These are phyloP conservation scores for Tephrocybe rancida DNA, from an alignment of 768 basidiomycete species.

Conservation along the genomic window DNA sequence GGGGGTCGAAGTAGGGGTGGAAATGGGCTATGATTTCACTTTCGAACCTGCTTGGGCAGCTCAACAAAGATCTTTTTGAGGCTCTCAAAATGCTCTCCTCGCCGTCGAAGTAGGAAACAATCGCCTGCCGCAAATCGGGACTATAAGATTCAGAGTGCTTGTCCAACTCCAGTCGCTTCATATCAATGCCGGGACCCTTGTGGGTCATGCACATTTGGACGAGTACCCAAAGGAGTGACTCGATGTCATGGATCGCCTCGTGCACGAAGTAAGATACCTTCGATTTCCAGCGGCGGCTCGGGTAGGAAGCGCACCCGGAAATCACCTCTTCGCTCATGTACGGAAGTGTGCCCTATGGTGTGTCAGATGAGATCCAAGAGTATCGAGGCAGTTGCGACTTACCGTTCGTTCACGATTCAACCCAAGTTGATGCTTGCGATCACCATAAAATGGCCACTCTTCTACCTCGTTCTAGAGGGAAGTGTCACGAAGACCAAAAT, in stretches of 20 bases:
- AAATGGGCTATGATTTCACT: neutral
- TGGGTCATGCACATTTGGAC: no score
- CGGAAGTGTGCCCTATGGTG: neutral
- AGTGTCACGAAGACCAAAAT: no score
- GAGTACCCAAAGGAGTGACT: conserved; percentile 26
- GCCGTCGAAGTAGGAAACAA: neutral
- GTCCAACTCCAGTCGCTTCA: neutral
- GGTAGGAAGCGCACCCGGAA: neutral
- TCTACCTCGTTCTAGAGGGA: no score
- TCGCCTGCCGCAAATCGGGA: neutral
- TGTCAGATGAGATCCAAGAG: no score
- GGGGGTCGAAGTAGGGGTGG: conserved; percentile 1
- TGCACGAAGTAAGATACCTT: neutral
- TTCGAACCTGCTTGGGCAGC: neutral
- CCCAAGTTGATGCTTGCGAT: neutral
- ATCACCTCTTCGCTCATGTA: no score
- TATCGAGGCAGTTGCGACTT: neutral
- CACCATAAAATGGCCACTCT: no score
- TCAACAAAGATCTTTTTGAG: neutral
- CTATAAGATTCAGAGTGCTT: neutral
- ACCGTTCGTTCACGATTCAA: neutral
- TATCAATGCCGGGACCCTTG: conserved; percentile 13
- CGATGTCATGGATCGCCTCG: conserved; percentile 19
- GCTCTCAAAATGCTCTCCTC: neutral
- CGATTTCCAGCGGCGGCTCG: no score